Percentiles rank a stretch among this genome's conserved stretches.
These are phyloP conservation scores for Schrenkiella parvula DNA, from an alignment of 345 rosid genomes.

Conservation along the genomic window DNA sequence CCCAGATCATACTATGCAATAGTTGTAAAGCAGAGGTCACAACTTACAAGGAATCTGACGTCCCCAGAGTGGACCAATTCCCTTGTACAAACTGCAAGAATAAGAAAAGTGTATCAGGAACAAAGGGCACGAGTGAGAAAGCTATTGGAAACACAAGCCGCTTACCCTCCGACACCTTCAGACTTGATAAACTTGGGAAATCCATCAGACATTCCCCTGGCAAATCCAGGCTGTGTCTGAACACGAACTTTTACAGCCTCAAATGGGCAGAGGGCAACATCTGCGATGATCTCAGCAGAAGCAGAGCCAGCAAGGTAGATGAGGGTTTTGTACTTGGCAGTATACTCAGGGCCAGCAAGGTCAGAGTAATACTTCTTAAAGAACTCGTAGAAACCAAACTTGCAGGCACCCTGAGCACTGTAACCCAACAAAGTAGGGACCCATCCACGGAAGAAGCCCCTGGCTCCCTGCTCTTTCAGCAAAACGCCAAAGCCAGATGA, in stretches of 20 bases:
- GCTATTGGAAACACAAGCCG: not conserved
- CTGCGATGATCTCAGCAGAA: constrained; percentile 89
- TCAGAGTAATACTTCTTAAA: constrained; percentile 89
- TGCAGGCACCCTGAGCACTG: constrained; percentile 83
- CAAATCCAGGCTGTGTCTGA: constrained; percentile 99
- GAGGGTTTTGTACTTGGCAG: constrained; percentile 64
- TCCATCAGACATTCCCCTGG: constrained; percentile 92
- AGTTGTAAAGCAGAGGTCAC: not conserved
- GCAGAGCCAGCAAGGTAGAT: constrained; percentile 81
- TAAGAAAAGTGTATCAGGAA: not conserved
- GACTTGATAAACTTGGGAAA: constrained; percentile 82
- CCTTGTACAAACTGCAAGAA: constrained; percentile 76
- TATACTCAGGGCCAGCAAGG: constrained; percentile 83
- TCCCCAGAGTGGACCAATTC: constrained; percentile 95
- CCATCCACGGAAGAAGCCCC: constrained; percentile 70
- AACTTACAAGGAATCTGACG: constrained; percentile 98
- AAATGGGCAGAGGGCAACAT: constrained; percentile 87
- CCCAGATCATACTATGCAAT: constrained; percentile 7
- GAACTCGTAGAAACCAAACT: constrained; percentile 69
- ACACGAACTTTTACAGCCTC: constrained; percentile 98
- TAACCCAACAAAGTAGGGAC: constrained; percentile 69
- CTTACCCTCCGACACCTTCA: constrained; percentile 79
- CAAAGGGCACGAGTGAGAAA: not conserved
- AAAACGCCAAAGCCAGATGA: constrained; percentile 63
- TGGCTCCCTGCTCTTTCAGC: constrained; percentile 64